Conservation (phyloP, 352 stramenopile species). For the Globisporangium nagaii region DNA sequence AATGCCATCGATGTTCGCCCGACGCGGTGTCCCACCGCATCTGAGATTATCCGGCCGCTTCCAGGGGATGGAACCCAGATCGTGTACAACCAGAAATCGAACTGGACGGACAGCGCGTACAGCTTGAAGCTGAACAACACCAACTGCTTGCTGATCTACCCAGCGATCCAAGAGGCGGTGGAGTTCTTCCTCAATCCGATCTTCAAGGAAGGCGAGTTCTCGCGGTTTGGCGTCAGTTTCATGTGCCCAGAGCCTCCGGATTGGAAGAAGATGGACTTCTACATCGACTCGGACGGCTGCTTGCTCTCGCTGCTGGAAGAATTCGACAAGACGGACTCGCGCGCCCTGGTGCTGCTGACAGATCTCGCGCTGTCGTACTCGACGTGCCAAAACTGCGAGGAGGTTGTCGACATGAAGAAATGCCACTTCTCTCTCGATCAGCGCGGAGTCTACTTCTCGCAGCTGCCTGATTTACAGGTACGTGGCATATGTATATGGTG, state of each 20-base stretch:
- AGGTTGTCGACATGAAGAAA: constrained; percentile 62
- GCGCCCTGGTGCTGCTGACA: constrained; percentile 71
- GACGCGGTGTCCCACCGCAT: constrained; percentile 37
- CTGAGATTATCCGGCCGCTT: constrained; percentile 68
- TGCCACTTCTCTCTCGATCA: constrained; percentile 79
- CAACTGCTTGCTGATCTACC: constrained; percentile 72
- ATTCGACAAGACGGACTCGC: constrained; percentile 58
- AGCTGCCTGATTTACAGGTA: constrained; percentile 81
- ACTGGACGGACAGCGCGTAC: constrained; percentile 73
- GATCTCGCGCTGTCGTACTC: constrained; percentile 62
- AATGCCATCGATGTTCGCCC: constrained; percentile 60
- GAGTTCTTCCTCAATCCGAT: constrained; percentile 67
- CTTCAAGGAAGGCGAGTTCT: constrained; percentile 30
- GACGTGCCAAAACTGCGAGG: constrained; percentile 50
- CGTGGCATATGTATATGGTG: neutral
- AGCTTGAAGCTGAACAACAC: constrained; percentile 69
- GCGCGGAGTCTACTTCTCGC: constrained; percentile 79
- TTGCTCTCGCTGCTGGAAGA: constrained; percentile 82
- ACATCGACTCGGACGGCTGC: constrained; percentile 55
- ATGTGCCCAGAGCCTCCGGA: constrained; percentile 55
- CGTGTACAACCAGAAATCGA: constrained; percentile 71
- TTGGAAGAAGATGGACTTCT: constrained; percentile 81
- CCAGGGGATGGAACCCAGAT: constrained; percentile 68
- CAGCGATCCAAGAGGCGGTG: constrained; percentile 52
- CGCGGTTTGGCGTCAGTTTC: constrained; percentile 61